These are phyloP conservation scores for Plasmodium cynomolgi DNA, from an alignment of 169 alveolate species.

Conservation along the genomic window DNA sequence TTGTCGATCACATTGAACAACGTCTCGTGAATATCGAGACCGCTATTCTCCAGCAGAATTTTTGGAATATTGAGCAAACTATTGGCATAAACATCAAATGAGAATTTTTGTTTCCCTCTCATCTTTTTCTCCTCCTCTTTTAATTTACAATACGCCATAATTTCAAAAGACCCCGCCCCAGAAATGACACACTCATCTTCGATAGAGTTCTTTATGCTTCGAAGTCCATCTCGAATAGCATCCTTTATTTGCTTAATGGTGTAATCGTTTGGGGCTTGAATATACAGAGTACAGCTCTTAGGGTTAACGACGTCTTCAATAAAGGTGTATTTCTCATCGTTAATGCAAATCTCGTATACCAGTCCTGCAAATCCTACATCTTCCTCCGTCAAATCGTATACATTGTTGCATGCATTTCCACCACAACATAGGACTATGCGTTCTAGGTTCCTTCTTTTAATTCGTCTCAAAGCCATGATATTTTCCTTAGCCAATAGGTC, in stretches of 20 bases:
- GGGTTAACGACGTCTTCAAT: conserved; percentile 98
- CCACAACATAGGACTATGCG: conserved; percentile 98
- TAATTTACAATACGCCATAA: conserved; percentile 92
- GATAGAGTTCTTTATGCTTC: conserved; percentile 97
- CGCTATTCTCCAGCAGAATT: conserved; percentile 97
- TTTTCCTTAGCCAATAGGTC: conserved; percentile 99
- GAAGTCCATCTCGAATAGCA: conserved; percentile 98
- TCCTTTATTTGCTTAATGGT: conserved; percentile 96
- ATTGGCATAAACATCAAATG: conserved; percentile 97
- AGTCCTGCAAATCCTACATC: conserved; percentile 98
- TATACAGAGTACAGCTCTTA: conserved; percentile 96
- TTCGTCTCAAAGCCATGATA: conserved; percentile 96
- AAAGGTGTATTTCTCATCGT: conserved; percentile 98
- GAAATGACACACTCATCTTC: conserved; percentile 96
- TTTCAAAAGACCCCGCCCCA: conserved; percentile 99
- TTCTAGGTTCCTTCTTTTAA: conserved; percentile 98
- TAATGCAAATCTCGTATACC: conserved; percentile 95
- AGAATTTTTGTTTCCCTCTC: conserved; percentile 96
- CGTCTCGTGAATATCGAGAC: conserved; percentile 95
- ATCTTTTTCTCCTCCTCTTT: conserved; percentile 86
- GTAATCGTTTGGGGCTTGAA: conserved; percentile 98
- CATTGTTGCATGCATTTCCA: conserved; percentile 97
- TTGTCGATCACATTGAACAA: conserved; percentile 91
- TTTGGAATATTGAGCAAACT: conserved; percentile 95
- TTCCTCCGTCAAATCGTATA: conserved; percentile 94